Evolutionary conservation across 2,329 filamentous ascomycete genomes (phyloP), one percentile per base, ranked within the genome.

Genomic region (Aspergillus sp.): DNA sequence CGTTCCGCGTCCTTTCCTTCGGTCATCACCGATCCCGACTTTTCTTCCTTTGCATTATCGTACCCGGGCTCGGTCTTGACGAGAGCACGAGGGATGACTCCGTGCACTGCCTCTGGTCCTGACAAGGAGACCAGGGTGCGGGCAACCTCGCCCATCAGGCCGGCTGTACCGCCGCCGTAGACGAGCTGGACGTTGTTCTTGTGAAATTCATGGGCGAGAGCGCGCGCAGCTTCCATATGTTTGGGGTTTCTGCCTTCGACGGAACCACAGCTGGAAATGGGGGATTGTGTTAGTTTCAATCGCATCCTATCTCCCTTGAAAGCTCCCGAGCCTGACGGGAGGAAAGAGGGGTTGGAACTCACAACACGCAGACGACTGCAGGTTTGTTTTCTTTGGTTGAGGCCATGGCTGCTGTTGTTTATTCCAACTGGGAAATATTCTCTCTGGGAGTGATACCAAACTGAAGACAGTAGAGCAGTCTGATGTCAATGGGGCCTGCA

Each of bases 71-170:
- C 90, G 65, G 85, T 85, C 53, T 79, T 78, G 36, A 96, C 82
- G 5, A 98, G 79, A 0, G 91, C 86, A 40, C 85, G 79, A 5
- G 93, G 93, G 59, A 98, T 96, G 64, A 98, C 87, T 61, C 93
- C 93, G 71, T 96, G 91, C 11, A 97, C 93, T 9, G 85, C 72
- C 40, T 82, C 67, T 0, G 90, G 88, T 3, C 93, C 91, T 5
- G 84, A 83, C 50, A 96, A 81, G 0, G 85, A 77, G 54, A 94
- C 89, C 27, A 98, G 82, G 0, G 88, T 90, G 58, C 85, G 85
- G 37, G 93, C 89, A 8, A 97, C 70, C 64, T 96, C 90, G 61
- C 93, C 93, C 93, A 98, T 98, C 37, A 98, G 78, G 7, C 93
- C 93, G 32, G 89, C 82, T 2, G 91, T 97, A 60, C 93, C 93